Evolutionary conservation across 139 green algal genomes (phyloP), one percentile per base, ranked within the genome.

Genomic region (Chlorella sorokiniana): DNA sequence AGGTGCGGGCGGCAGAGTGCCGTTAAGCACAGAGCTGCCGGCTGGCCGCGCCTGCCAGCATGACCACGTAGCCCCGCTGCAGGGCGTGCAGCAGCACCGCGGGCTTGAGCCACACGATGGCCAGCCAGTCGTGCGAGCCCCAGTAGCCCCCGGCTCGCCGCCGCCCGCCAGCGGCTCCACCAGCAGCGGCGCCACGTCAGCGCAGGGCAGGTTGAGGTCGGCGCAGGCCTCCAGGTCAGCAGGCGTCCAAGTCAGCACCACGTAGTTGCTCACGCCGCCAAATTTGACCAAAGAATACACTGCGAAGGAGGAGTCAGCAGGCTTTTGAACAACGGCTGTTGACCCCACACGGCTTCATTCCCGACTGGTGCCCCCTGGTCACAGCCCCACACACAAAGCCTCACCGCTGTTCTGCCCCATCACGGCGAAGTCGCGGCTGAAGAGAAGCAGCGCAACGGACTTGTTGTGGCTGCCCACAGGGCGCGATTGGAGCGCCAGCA

Each of bases 191-290:
- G 31, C 35, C 65, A 72, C 75, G 67, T 73, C 51, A 31, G 76
- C 76, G 51, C 76, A 82, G 56, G 76, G 76, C 45, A 82, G 76
- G 37, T 82, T 82, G 33, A 82, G 52, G 33, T 74, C 76, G 29
- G 68, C 31, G 35, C 76, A 82, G 31, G 56, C 51, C 6, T 38
- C 76, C 37, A 82, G 65, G 65, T 74, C 56, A 11, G 56, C 33
- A 33, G 16, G 11, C 16, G 51, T 70, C 76, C 76, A 82, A 23
- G 51, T 69, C 33, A 31, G 20, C 37, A 70, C 2, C 31, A 82
- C 33, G 56, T 61, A 82, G 56, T 82, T 82, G 7, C 41, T 2
- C 76, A 82, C 76, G 9, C 54, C 35, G 18, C 22, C 76, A 8
- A 82, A 74, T 37, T 33, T 56, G 8, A 54, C 76, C 76, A 82